A percentile compares a stretch with the other conserved stretches of the same genome.
Conservation (phyloP, 2,329 filamentous ascomycete species). For the Aspergillus carbonarius region DNA sequence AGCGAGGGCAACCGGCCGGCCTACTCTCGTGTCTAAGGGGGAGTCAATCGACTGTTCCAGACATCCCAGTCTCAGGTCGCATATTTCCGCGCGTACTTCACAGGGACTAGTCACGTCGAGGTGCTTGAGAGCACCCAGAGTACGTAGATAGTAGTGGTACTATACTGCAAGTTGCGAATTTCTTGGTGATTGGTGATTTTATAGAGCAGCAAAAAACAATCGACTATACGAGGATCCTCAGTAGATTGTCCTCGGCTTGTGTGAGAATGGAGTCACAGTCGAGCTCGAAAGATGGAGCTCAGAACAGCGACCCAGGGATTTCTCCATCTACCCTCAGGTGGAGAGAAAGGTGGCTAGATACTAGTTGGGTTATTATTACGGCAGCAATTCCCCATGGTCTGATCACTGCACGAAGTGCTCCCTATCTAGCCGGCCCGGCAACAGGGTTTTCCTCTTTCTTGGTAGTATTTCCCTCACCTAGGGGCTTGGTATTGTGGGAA, state of each 20-base stretch:
- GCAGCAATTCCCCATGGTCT: background rate
- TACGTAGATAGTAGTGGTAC: too few relatives aligned
- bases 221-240: background rate
- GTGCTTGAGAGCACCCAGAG: background rate
- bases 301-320: background rate
- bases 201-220: too few relatives aligned
- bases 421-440: background rate
- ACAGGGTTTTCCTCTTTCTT: background rate
- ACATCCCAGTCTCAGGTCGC: background rate
- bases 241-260: background rate
- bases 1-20: background rate
- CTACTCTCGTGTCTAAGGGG: background rate
- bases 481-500: conserved; percentile 8
- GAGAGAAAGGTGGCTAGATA: background rate
- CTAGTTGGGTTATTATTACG: background rate
- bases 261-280: background rate
- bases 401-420: background rate
- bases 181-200: too few relatives aligned
- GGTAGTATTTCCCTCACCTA: background rate
- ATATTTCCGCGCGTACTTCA: background rate
- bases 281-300: background rate
- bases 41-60: background rate
- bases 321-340: background rate
- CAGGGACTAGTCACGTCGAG: background rate
- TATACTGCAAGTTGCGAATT: too few relatives aligned